Conservation (phyloP, 140 eudicot species). For the Ambrosia hybrid region DNA sequence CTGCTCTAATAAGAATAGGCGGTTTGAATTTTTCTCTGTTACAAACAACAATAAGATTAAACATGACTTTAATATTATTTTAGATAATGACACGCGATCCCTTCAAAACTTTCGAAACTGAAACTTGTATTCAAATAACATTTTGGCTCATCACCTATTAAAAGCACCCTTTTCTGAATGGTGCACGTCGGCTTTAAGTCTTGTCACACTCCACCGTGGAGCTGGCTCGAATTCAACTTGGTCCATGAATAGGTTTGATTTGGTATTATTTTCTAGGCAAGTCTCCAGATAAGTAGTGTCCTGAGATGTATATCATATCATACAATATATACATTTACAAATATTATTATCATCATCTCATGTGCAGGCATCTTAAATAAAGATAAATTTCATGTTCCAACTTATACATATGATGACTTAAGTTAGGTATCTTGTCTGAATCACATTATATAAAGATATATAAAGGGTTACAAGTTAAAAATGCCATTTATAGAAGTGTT, state of each 20-base stretch:
- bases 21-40: slow-evolving; percentile 69
- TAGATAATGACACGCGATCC: neutral
- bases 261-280: slow-evolving; percentile 93
- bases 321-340: neutral
- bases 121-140: neutral
- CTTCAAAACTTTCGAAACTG: neutral
- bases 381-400: neutral
- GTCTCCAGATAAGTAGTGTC: slow-evolving; percentile 92
- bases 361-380: neutral
- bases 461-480: neutral
- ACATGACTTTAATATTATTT: slow-evolving; percentile 9
- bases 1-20: slow-evolving; percentile 82
- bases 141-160: slow-evolving; percentile 42
- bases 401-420: neutral
- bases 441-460: neutral
- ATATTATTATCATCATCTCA: neutral
- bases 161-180: slow-evolving; percentile 39
- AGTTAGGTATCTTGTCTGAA: neutral
- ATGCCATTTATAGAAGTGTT: slow-evolving; percentile 3
- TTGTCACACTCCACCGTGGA: slow-evolving; percentile 72
- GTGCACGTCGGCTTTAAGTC: slow-evolving; percentile 61
- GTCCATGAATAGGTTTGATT: slow-evolving; percentile 87
- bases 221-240: slow-evolving; percentile 99
- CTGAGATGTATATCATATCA: slow-evolving; percentile 39
- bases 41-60: slow-evolving; percentile 10